Base-by-base conservation (phyloP, 129 eudicot genomes). In the Centrapalus pauciflorus region DNA sequence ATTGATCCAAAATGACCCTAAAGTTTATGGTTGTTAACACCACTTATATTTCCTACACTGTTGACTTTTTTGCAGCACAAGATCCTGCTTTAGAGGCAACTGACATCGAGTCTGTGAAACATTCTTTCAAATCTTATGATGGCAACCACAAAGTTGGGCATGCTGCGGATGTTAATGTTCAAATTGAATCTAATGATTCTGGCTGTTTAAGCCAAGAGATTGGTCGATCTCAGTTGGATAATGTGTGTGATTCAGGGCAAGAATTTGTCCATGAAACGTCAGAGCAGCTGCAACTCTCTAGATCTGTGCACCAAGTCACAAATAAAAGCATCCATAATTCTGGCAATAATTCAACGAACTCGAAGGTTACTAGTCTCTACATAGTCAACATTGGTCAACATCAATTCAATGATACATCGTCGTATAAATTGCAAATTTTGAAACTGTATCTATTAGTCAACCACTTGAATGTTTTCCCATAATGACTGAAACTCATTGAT, bases 11-110 rank as follows among this genome's bases (percentile, higher is more conserved):
- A 0, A 13, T 40, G 4, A 11, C 5, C 46, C 46, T 2, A 40
- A 16, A 40, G 46, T 40, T 40, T 40, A 40, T 12, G 11, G 49
- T 41, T 1, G 49, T 41, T 19, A 16, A 4, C 12, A 41, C 69
- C 55, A n/a, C 38, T 26, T 64, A 25, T 63, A n/a, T 40, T 41
- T 17, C 23, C 27, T 24, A 41, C 4, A 8, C 19, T 45, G 14
- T 12, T 70, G 38, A 40, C 19, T n/a, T 58, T 38, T 76, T 51
- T 79, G 85, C 81, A 80, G 85, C 74, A 55, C 73, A 65, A 32
- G 50, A 60, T 67, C 70, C 13, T 37, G 55, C 62, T 71, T 37
- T 33, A 77, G 77, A 71, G 71, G 34, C 71, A 57, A 64, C 43
- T 32, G 57, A 74, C 68, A 37, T 16, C 23, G 40, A 56, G 69